phyloP scores from a whole-genome alignment of 2,329 filamentous ascomycete species.

The Diatrype stigma region DNA sequence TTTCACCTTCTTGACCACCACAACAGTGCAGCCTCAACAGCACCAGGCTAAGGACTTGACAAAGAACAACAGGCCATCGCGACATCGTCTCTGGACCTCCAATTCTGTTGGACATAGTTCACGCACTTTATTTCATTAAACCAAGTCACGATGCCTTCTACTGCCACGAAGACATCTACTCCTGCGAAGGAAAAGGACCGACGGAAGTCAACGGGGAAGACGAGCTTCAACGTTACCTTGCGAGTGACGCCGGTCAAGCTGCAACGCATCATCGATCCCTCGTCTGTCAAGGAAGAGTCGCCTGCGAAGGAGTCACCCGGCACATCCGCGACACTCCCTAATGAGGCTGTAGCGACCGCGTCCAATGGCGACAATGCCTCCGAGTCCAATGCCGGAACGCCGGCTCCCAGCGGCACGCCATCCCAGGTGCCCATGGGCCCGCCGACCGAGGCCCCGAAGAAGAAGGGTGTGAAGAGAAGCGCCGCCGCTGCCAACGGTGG shows the following conservation, averaged over 20 bases:
- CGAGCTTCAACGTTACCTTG: slow-evolving; percentile 42
- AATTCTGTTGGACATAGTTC: slow-evolving; percentile 2
- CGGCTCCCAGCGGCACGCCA: slow-evolving; percentile 52
- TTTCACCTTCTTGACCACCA: neutral
- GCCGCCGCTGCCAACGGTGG: slow-evolving; percentile 61
- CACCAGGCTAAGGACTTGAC: slow-evolving; percentile 2
- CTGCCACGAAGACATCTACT: slow-evolving; percentile 30
- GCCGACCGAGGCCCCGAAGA: slow-evolving; percentile 60
- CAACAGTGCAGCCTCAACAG: neutral
- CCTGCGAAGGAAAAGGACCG: slow-evolving; percentile 41
- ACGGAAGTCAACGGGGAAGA: slow-evolving; percentile 36
- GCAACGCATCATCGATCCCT: slow-evolving; percentile 44
- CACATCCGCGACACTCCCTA: slow-evolving; percentile 35
- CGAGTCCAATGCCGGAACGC: slow-evolving; percentile 58
- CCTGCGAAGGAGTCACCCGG: slow-evolving; percentile 44
- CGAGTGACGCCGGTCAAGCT: slow-evolving; percentile 48
- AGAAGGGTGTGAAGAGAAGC: slow-evolving; percentile 69
- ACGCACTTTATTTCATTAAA: slow-evolving; percentile 4
- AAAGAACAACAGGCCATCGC: neutral
- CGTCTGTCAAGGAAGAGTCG: slow-evolving; percentile 40
- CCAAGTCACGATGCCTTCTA: slow-evolving; percentile 30
- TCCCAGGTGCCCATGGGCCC: slow-evolving; percentile 55
- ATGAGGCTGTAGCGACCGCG: slow-evolving; percentile 30
- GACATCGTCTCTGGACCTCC: neutral
- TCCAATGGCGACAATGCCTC: slow-evolving; percentile 53